Evolutionary conservation across 257 asterid genomes (phyloP), one percentile per base, ranked within the genome.

Genomic region (Ocimum tenuiflorum): DNA sequence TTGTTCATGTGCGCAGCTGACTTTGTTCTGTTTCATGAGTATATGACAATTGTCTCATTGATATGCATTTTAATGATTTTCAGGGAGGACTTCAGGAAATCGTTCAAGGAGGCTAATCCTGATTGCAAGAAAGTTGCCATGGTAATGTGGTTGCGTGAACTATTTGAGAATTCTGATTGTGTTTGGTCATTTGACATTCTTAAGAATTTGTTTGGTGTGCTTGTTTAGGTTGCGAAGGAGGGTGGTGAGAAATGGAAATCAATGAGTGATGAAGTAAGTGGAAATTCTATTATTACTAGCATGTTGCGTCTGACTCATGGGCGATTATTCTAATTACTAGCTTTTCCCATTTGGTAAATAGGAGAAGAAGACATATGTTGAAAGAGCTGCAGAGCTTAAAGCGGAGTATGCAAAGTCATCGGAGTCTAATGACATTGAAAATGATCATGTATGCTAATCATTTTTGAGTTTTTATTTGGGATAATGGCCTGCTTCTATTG

Each of bases 181-280:
- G n/a, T 17, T 55, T 13, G 49, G 4, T 6, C 11, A 8, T 23
- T 14, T 53, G 38, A 7, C 48, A 24, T 60, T 2, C 1, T 12
- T 20, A 14, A 31, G 20, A 54, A 57, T 49, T 13, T 19, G 7
- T 46, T 17, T 53, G 8, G 48, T 29, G 3, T 18, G 11, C 23
- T 43, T 17, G 8, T 61, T 20, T 68, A 91, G 95, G 94, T 80
- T 73, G 96, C 96, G 0, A 92, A 89, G 53, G 95, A 84, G 75
- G 96, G 96, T 63, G 97, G 96, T 67, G 86, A 68, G 82, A 82
- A 82, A 68, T 90, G 96, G 96, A 87, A 84, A 43, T 79, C 90
- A 13, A 11, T 89, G 86, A 75, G 85, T 36, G 91, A 84, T 57
- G 98, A 89, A 39, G 96, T 86, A 39, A 67, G 85, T 68, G n/a